These are phyloP conservation scores for Coriaria nepalensis DNA, from an alignment of 306 rosid genomes.

Conservation along the genomic window DNA sequence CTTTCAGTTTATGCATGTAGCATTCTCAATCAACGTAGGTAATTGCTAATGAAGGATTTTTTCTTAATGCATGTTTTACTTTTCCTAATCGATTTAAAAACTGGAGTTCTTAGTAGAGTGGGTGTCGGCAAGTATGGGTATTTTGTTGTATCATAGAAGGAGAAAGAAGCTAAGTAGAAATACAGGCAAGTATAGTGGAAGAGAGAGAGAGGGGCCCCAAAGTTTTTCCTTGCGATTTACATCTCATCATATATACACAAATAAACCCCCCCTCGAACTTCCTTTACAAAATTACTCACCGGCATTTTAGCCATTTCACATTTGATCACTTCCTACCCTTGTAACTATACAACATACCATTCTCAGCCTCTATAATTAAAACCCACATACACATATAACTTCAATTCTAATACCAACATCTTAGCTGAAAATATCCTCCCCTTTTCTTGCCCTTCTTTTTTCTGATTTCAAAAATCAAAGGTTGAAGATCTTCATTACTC, in stretches of 20 bases:
- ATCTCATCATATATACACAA: slow-evolving; percentile 84
- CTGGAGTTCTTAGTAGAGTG: no score
- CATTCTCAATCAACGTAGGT: no score
- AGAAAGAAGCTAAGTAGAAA: no score
- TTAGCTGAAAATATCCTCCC: background rate
- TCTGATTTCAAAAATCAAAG: slow-evolving; percentile 9
- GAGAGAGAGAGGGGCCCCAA: slow-evolving; percentile 16
- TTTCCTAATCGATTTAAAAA: no score
- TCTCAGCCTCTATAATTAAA: background rate
- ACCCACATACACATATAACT: slow-evolving; percentile 4
- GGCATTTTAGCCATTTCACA: slow-evolving; percentile 5
- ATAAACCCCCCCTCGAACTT: slow-evolving; percentile 39
- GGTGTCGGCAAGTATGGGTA: no score
- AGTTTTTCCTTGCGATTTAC: slow-evolving; percentile 45
- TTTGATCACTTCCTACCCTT: slow-evolving; percentile 4
- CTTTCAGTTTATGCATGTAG: no score
- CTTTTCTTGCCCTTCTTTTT: background rate
- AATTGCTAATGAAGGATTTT: no score
- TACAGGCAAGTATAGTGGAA: background rate
- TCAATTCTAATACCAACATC: slow-evolving; percentile 4
- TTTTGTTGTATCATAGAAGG: no score
- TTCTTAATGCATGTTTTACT: no score
- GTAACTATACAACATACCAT: background rate
- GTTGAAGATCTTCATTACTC: background rate
- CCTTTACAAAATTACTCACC: slow-evolving; percentile 46